These are phyloP conservation scores for Saposhnikovia divaricata DNA, from an alignment of 129 eudicot genomes.

Conservation along the genomic window DNA sequence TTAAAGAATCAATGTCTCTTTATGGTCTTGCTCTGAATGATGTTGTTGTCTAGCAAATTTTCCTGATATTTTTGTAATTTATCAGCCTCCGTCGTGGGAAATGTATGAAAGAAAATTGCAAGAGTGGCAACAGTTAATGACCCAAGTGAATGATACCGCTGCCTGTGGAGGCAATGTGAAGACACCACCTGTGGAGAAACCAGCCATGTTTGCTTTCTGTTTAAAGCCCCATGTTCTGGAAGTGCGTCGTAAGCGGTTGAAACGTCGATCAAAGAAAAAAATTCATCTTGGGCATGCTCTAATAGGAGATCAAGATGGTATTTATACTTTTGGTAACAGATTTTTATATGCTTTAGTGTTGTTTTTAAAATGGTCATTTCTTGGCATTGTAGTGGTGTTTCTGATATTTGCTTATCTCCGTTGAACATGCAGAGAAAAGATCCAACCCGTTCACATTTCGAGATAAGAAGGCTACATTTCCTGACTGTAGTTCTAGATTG, in stretches of 20 bases:
- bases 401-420: not conserved
- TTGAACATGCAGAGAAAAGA: slow-evolving; percentile 44
- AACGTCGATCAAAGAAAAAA: slow-evolving; percentile 75
- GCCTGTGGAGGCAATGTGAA: slow-evolving; percentile 43
- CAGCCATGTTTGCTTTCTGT: too few species aligned
- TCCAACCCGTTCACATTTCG: slow-evolving; percentile 32
- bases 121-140: slow-evolving; percentile 58
- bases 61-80: slow-evolving; percentile 4
- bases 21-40: not conserved
- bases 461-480: slow-evolving; percentile 38
- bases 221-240: slow-evolving; percentile 60
- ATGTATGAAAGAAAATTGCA: slow-evolving; percentile 21
- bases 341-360: not conserved
- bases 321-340: slow-evolving; percentile 44
- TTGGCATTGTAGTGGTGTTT: not conserved
- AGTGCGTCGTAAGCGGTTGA: slow-evolving; percentile 59
- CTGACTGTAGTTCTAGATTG: too few species aligned
- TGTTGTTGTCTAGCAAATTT: not conserved
- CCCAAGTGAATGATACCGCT: slow-evolving; percentile 20
- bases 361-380: not conserved
- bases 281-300: slow-evolving; percentile 37
- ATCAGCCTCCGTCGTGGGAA: slow-evolving; percentile 81
- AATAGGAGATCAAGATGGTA: slow-evolving; percentile 45
- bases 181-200: slow-evolving; percentile 22
- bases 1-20: too few species aligned